These are phyloP conservation scores for Scheffersomyces parashehatae DNA, from an alignment of 1,139 yeast species.

Conservation along the genomic window DNA sequence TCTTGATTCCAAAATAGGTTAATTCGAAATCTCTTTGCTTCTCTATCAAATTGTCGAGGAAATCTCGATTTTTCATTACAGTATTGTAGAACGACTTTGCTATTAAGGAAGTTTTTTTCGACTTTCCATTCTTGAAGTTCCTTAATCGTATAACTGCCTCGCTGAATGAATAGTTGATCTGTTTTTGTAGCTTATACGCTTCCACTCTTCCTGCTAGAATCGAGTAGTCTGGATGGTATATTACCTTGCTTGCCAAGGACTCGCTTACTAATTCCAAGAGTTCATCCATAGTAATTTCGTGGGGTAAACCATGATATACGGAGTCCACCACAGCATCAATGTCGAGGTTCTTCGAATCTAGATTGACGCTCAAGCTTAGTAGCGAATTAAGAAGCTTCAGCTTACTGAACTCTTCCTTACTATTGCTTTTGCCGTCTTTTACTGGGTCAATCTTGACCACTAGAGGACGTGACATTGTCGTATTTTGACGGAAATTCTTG, in stretches of 20 bases:
- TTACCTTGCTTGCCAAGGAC: constrained; percentile 44
- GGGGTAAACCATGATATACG: constrained; percentile 34
- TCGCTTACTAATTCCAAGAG: constrained; percentile 44
- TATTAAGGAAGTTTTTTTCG: constrained; percentile 16
- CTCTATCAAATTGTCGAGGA: constrained; percentile 38
- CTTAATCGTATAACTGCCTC: constrained; percentile 30
- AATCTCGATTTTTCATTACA: constrained; percentile 31
- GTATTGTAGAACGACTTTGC: constrained; percentile 29
- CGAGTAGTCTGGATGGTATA: constrained; percentile 49
- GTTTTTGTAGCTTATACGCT: constrained; percentile 31
- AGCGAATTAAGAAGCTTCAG: constrained; percentile 6
- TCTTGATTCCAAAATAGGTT: constrained; percentile 54
- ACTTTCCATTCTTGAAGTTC: constrained; percentile 7
- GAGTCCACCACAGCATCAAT: constrained; percentile 23
- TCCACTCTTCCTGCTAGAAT: constrained; percentile 49
- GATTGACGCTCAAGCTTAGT: constrained; percentile 13
- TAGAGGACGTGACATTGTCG: too few relatives aligned
- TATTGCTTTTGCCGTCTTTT: too few relatives aligned
- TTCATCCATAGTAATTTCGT: constrained; percentile 27
- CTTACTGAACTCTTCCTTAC: too few relatives aligned
- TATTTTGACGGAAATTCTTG: too few relatives aligned
- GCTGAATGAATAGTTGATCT: constrained; percentile 28
- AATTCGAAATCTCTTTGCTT: constrained; percentile 40
- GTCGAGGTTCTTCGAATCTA: constrained; percentile 21
- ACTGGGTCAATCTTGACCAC: too few relatives aligned